Evolutionary conservation across 2,329 filamentous ascomycete genomes (phyloP), one percentile per base, ranked within the genome.

Genomic region (Podosphaera leucotricha): DNA sequence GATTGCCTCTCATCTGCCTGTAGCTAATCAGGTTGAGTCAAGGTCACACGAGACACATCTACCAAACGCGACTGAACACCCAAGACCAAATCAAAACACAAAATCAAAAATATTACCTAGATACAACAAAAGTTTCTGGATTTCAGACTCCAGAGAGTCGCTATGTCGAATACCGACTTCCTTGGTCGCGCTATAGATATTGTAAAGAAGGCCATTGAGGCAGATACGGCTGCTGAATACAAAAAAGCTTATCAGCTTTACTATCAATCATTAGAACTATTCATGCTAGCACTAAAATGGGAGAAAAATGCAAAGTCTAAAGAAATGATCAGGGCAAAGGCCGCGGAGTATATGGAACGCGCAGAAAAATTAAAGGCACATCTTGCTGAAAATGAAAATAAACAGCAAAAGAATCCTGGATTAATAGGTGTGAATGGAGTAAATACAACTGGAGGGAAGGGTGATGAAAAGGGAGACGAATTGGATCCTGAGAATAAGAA

Each of bases 241-340:
- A 85, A 94, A 57, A 87, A 92, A 62, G 90, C 90, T 46, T 95
- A 95, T 62, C 82, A 93, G 59, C 71, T 80, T 50, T 98, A 98
- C 72, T 94, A 93, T 67, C 78, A 84, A 53, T 79, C 87, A 43
- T 80, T 98, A 54, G 87, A 98, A 64, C 75, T 95, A 46, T 98
- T 95, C 69, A 93, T 98, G 81, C 80, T 95, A 48, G 90, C 90
- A 28, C 71, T 98, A 48, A 98, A 98, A 69, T 98, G 87, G 87
- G 90, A 98, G 67, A 98, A 95, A 72, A 95, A 94, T 65, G 77
- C 81, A 50, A 87, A 86, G 55, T 86, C 84, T 50, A 95, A 95
- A 68, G 85, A 92, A 59, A 92, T 93, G 73, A 94, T 98, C 62
- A 80, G 90, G 54, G 76, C 81, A 54, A 95, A 95, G 67, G 85